Evolutionary conservation across 768 basidiomycete genomes (phyloP).

Genomic region (Albatrellus ellisii): DNA sequence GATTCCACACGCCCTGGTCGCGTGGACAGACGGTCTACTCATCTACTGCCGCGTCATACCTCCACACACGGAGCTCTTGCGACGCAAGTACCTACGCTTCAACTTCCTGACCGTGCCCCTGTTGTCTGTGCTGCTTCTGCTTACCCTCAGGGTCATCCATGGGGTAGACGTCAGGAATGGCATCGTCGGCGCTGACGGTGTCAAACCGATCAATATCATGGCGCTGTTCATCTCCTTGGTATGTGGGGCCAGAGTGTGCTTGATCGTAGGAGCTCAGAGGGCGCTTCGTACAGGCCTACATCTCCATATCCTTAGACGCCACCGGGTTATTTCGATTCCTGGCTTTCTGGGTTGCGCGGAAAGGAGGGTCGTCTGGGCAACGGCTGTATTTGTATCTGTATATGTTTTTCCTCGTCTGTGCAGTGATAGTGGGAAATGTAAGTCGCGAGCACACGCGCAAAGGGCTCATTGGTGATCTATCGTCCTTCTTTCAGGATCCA

Average conservation of each 20-base stretch:
- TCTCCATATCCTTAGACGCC: constrained; percentile 83
- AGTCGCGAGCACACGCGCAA: constrained; percentile 2
- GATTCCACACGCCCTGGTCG: constrained; percentile 2
- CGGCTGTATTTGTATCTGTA: constrained; percentile 75
- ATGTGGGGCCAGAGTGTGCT: constrained; percentile 7
- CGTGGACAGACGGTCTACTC: not conserved
- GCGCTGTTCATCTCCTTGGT: constrained; percentile 82
- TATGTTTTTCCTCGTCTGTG: constrained; percentile 63
- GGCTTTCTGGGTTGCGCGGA: constrained; percentile 74
- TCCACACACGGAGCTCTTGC: not conserved
- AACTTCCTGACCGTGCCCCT: constrained; percentile 22
- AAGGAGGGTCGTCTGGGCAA: constrained; percentile 60
- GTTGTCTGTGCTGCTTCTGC: constrained; percentile 18
- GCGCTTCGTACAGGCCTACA: constrained; percentile 39
- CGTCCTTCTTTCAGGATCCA: constrained; percentile 40
- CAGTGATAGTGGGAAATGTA: constrained; percentile 72
- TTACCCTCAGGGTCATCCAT: constrained; percentile 19
- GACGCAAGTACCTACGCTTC: constrained; percentile 13
- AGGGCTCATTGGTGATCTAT: not conserved
- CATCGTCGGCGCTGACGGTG: constrained; percentile 65
- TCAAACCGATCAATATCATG: constrained; percentile 88
- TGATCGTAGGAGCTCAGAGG: not conserved
- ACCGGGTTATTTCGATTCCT: constrained; percentile 80
- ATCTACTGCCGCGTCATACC: constrained; percentile 8
- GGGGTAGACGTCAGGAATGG: constrained; percentile 47